Percentiles rank a stretch among this genome's conserved stretches.
Conservation (phyloP, 495 filamentous ascomycete genomes). For the Penicillium salamii region DNA sequence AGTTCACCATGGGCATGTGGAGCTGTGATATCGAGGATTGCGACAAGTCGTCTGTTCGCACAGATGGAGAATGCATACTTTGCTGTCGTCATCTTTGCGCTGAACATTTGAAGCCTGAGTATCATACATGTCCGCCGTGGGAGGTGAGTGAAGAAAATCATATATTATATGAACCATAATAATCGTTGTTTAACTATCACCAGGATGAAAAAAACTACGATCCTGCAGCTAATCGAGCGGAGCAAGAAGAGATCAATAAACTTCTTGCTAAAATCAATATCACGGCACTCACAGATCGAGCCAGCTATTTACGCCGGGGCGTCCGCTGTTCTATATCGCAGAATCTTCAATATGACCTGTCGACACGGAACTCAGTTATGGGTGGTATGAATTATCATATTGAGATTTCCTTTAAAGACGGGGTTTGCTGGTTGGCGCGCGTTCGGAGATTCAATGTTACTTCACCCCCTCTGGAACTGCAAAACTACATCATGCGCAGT, state of each 20-base stretch:
- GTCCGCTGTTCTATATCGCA: constrained; percentile 20
- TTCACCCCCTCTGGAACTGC: constrained; percentile 27
- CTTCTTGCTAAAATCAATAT: constrained; percentile 31
- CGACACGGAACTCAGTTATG: constrained; percentile 30
- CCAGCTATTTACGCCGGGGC: constrained; percentile 22
- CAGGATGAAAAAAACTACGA: constrained; percentile 30
- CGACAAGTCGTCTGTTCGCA: constrained; percentile 27
- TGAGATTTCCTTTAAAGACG: constrained; percentile 27
- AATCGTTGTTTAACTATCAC: not conserved
- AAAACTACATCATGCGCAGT: constrained; percentile 30
- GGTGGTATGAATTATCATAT: constrained; percentile 37
- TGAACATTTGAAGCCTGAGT: constrained; percentile 20
- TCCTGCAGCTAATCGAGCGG: constrained; percentile 21
- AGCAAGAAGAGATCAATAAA: constrained; percentile 22
- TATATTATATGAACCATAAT: not conserved
- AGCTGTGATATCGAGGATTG: constrained; percentile 29
- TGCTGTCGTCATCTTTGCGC: constrained; percentile 34
- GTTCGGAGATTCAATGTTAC: constrained; percentile 29
- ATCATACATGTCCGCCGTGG: constrained; percentile 35
- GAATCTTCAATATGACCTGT: constrained; percentile 25
- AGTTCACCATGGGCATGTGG: no score
- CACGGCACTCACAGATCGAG: constrained; percentile 19
- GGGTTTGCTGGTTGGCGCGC: constrained; percentile 23
- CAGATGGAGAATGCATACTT: constrained; percentile 29
- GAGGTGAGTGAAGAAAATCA: constrained; percentile 26